Base-by-base conservation (phyloP, 129 eudicot species). In the Flaveria ramosissima region DNA sequence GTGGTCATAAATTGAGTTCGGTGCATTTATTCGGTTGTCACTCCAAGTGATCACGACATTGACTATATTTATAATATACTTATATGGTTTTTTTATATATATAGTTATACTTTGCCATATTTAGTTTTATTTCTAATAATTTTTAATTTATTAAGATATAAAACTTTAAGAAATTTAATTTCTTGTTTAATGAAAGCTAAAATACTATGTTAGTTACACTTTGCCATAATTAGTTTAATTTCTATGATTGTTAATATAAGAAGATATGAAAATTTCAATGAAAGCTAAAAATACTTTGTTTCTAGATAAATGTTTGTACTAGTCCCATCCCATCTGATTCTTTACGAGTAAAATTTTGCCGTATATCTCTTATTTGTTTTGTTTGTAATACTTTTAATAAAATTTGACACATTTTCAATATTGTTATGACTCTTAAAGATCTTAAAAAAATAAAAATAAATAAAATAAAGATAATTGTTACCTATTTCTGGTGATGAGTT, bases 401-500 rank as follows among this genome's bases (percentile, higher is more conserved):
- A 32, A 32, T 32, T 32, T 32, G 39, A 36, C 41, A 36, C 41
- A 8, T 10, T 12, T 19, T 61, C 67, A 42, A 68, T 17, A 68
- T 68, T 21, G 19, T 21, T 7, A 21, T 12, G 36, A 27, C 24
- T 50, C 21, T n/a, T 30, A n/a, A 24, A 46, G 39, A 15, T 15
- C 3, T 8, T 17, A 15, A 57, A 1, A 45, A 45, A 9, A 14
- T 17, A 60, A 24, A 7, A 60, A 24, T n/a, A 7, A 45, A 45
- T 8, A 56, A 39, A 27, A 76, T 41, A 7, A 36, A 71, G 51
- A 84, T 72, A 78, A 17, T 8, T 19, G 63, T 82, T 86, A 94
- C 98, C 98, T 87, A 87, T 94, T 91, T 86, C 97, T 69, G 82
- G 97, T 91, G 78, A 91, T 20, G 7, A 91, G 85, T 84, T 89